These are phyloP conservation scores for Groenewaldozyma sp. DNA, from an alignment of 1,139 yeast species.

Conservation along the genomic window DNA sequence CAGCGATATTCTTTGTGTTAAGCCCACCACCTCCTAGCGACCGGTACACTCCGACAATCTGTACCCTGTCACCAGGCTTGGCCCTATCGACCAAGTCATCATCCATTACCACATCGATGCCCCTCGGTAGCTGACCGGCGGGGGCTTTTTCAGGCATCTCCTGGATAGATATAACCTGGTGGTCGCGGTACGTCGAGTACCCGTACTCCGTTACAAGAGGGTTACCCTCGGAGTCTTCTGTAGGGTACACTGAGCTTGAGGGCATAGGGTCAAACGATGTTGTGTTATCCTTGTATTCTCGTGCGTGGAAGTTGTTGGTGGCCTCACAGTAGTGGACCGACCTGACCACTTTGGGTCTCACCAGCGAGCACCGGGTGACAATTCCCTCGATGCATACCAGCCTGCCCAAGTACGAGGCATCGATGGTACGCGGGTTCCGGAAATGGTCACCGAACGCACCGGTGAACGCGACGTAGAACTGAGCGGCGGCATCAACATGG, in stretches of 20 bases:
- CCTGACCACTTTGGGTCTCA: conserved; percentile 83
- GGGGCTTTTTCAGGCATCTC: conserved; percentile 99
- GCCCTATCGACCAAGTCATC: conserved; percentile 88
- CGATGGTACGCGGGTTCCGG: conserved; percentile 80
- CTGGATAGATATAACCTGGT: conserved; percentile 86
- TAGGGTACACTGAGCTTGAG: conserved; percentile 84
- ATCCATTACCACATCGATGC: conserved; percentile 82
- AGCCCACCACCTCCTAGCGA: conserved; percentile 86
- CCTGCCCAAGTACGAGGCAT: conserved; percentile 66
- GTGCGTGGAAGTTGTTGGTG: conserved; percentile 74
- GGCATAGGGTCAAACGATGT: conserved; percentile 80
- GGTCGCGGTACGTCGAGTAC: conserved; percentile 85
- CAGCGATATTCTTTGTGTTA: conserved; percentile 35
- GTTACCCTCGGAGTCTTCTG: conserved; percentile 87
- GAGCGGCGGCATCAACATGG: conserved; percentile 44
- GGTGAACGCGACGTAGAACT: conserved; percentile 68
- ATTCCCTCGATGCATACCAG: conserved; percentile 91
- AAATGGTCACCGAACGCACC: conserved; percentile 91
- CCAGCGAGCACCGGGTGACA: conserved; percentile 86
- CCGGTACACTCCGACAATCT: conserved; percentile 87
- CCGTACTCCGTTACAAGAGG: conserved; percentile 88
- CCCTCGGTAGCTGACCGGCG: conserved; percentile 93
- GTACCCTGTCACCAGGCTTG: conserved; percentile 95
- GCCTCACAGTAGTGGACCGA: conserved; percentile 91
- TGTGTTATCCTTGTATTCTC: conserved; percentile 90